Base-by-base conservation (phyloP, 352 stramenopile species). In the Poterioochromonas sp. region DNA sequence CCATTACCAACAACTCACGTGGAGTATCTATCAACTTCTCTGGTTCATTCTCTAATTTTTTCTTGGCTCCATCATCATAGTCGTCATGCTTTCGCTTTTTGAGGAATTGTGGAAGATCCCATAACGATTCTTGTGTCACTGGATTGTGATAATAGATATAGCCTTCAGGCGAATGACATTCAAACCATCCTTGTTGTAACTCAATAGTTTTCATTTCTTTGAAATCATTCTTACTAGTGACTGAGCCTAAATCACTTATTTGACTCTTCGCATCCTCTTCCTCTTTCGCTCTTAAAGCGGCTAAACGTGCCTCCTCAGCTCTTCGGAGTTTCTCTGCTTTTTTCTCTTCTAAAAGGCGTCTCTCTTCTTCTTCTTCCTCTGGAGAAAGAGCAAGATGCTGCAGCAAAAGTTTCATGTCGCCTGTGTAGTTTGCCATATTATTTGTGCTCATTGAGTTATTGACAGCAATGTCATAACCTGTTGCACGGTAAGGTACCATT, bases 111-210 rank as follows among this genome's bases (percentile, higher is more conserved):
- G 62, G 62, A 5, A 71, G 39, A 22, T 71, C 62, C 62, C 62
- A 71, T 29, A 71, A 29, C 12, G 62, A 71, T 29, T 71, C 62
- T n/a, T 29, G 12, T 22, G 62, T 71, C 5, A 15, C 32, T 12
- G 62, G 62, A 71, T 71, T 71, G 26, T 44, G 32, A 47, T 71
- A 71, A 29, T 71, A 71, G 3, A 29, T 71, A 47, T 71, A 71
- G 15, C 62, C 62, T 29, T 71, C 62, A 29, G 15, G 62, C 5
- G 62, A 12, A 5, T 8, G 2, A 29, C 62, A 71, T 41, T 41
- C 62, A 29, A 44, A 71, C 62, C 62, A 71, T 43, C 62, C 62
- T 71, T 71, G 62, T 29, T 71, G 62, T 29, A 71, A 2, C 32
- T 71, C 62, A 43, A 8, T 44, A 1, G 32, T 71, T 26, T 68